phyloP scores from a whole-genome alignment of 2,329 filamentous ascomycete species.

The Cladophialophora exuberans region DNA sequence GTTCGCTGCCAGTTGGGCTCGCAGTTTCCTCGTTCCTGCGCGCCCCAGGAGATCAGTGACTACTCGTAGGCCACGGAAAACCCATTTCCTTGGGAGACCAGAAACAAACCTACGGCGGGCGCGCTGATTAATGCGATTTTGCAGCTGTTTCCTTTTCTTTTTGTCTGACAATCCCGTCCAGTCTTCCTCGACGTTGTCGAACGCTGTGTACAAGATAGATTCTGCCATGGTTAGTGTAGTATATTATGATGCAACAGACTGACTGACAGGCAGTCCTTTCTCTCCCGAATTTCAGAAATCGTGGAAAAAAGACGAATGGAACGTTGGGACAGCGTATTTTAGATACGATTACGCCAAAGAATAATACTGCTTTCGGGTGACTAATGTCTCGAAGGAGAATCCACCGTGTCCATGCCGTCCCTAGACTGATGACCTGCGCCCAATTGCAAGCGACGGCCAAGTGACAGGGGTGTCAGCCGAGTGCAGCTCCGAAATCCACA shows the following conservation, averaged over 20 bases:
- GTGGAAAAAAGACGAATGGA: background rate
- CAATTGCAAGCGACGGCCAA: background rate
- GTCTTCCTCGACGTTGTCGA: background rate
- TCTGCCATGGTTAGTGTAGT: too few relatives aligned
- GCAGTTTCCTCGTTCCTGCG: background rate
- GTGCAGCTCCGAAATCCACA: background rate
- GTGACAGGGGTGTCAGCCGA: constrained; percentile 1
- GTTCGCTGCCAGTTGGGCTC: background rate
- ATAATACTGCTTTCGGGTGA: too few relatives aligned
- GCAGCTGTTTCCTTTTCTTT: background rate
- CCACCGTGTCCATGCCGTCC: background rate
- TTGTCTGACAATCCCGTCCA: constrained; percentile 1
- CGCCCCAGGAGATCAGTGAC: too few relatives aligned
- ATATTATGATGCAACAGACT: too few relatives aligned
- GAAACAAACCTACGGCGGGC: constrained; percentile 4
- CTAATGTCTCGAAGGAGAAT: background rate
- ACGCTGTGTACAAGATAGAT: background rate
- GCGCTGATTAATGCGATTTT: constrained; percentile 2
- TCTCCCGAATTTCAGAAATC: too few relatives aligned
- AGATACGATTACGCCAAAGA: background rate
- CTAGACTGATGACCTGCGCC: background rate
- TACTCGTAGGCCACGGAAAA: too few relatives aligned
- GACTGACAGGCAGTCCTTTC: too few relatives aligned
- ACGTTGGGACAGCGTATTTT: background rate
- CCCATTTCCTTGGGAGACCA: too few relatives aligned